Evolutionary conservation across 2,329 filamentous ascomycete genomes (phyloP), one percentile per base, ranked within the genome.

Genomic region (Emmonsiellopsis sp.): DNA sequence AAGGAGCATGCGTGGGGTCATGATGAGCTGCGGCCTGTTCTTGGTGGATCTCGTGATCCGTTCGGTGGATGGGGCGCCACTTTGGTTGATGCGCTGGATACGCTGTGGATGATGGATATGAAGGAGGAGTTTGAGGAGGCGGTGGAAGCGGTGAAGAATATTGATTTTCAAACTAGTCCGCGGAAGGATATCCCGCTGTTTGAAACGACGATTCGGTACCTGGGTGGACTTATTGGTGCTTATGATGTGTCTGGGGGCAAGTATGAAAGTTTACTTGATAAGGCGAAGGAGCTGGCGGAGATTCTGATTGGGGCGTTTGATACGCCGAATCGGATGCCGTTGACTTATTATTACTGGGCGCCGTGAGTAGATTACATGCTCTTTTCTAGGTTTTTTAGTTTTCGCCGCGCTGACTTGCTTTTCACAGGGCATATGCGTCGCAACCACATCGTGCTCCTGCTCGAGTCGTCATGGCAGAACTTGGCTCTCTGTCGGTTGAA

Each of bases 331-430:
- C 56, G 62, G n/a, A 61, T 65, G 62, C 64, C 64, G 2, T 21
- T 56, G 11, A 57, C 57, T 11, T 58, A 52, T 5, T 90, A 85
- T 69, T 94, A 92, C 70, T 95, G 87, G 88, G 80, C 81, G 61
- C 87, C 85, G 59, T 79, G 63, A 67, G 73, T 71, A 52, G 11
- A 17, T 42, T 32, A 32, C 49, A 33, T 49, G 51, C 37, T 33
- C 45, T 14, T 52, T 33, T 40, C 34, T 45, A 6, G 6, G 40
- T 42, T 39, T 52, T 58, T 43, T 48, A 54, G 11, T 56, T 61
- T 46, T 61, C 27, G 78, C 13, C 82, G 76, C 61, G 78, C 73
- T 95, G 6, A 82, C 86, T 1, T 90, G 91, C 2, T 79, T 92
- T 74, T 89, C 91, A 2, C 21, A 0, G 79, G 87, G 62, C 58